phyloP scores from a whole-genome alignment of 495 filamentous ascomycete species.

The Symbiotaphrina buchneri region DNA sequence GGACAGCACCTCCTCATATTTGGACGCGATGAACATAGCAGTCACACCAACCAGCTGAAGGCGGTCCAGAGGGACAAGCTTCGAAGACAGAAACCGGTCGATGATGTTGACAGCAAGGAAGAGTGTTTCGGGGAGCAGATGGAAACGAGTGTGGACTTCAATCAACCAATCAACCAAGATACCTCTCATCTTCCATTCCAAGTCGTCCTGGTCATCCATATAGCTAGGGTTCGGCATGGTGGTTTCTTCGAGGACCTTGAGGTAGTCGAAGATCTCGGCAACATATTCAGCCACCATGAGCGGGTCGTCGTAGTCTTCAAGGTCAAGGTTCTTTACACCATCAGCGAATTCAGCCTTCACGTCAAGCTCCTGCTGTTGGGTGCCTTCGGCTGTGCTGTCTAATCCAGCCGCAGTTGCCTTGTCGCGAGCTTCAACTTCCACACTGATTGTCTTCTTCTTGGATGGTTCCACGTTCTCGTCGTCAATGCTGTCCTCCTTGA shows the following conservation, averaged over 20 bases:
- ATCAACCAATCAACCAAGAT: conserved; percentile 97
- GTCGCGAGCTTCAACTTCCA: conserved; percentile 9
- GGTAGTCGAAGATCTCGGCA: conserved; percentile 91
- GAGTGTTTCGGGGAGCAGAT: conserved; percentile 88
- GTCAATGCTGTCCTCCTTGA: conserved; percentile 37
- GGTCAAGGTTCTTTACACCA: conserved; percentile 46
- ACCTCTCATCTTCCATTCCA: conserved; percentile 97
- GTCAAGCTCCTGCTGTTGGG: conserved; percentile 7
- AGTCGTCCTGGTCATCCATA: conserved; percentile 77
- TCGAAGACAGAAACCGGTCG: conserved; percentile 84
- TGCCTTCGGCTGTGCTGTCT: background rate
- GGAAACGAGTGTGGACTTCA: conserved; percentile 93
- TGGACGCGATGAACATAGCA: conserved; percentile 97
- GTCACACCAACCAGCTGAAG: conserved; percentile 92
- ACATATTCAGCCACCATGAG: conserved; percentile 97
- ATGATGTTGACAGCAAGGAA: conserved; percentile 97
- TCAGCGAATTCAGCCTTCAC: conserved; percentile 21
- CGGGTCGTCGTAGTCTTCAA: conserved; percentile 76
- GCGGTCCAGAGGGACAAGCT: conserved; percentile 84
- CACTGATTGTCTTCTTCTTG: conserved; percentile 18
- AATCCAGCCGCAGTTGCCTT: background rate
- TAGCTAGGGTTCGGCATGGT: conserved; percentile 82
- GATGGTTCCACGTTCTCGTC: conserved; percentile 29
- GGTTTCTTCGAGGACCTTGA: conserved; percentile 61
- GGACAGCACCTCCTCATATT: conserved; percentile 94